Base-by-base conservation (phyloP, 2,329 filamentous ascomycete genomes). In the Fusarium heterosporum region DNA sequence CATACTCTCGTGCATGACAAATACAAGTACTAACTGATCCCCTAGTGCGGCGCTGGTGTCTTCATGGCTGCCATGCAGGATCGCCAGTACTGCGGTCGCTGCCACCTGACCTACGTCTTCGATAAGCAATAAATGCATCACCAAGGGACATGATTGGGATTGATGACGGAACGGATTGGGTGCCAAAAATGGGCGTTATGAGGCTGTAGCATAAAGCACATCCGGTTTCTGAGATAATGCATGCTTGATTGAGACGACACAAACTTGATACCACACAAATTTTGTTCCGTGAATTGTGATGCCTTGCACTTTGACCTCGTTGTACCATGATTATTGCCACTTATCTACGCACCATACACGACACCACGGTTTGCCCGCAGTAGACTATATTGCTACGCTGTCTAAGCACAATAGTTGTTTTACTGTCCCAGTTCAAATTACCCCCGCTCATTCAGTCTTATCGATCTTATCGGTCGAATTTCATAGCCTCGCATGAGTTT, bases 61-160 rank as follows among this genome's bases (percentile, higher is more conserved):
- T 99, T 99, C 92, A 99, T 99, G 96, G 96, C 96, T 81, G 93
- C 96, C 81, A 98, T 98, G 94, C 91, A 97, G 85, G 97, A 99
- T 87, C 93, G 96, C 82, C 96, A 99, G 86, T 97, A 97, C 91
- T 97, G 93, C 75, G 88, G 88, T 75, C 87, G 87, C 72, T 90
- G 88, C 87, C 88, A 90, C 82, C 82, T 90, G 69, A 90, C 88
- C 82, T 90, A 90, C 83, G 88, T 90, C 80, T 90, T 90, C 79
- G 88, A 90, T 82, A 89, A 90, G 85, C 83, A 84, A 77, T 86
- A 85, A 83, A 66, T 69, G 73, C 73, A 75, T 66, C 57, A 75
- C 52, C 61, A 68, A 58, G 64, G 57, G 64, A 61, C 29, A 72
- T 59, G 69, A 70, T 72, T 72, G 69, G 73, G 73, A 67, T 62